These are phyloP conservation scores for Phytophthora tentaculata DNA, from an alignment of 352 stramenopile species.

Conservation along the genomic window DNA sequence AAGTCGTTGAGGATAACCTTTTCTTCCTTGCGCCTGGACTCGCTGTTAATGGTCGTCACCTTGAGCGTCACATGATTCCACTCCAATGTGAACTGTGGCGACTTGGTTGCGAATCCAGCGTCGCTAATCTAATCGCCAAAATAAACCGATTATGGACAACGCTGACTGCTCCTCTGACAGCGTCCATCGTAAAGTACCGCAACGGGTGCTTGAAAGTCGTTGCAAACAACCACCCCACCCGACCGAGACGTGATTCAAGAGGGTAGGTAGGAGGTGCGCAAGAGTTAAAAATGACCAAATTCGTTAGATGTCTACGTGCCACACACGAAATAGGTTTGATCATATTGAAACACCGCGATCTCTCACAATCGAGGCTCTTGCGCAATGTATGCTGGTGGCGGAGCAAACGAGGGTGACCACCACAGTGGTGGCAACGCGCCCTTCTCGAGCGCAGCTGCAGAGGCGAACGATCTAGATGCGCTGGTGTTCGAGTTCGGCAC, in stretches of 20 bases:
- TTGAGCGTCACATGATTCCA: constrained; percentile 8
- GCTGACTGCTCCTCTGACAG: not conserved
- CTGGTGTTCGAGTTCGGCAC: constrained; percentile 85
- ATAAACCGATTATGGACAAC: too few relatives aligned
- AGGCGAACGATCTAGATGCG: constrained; percentile 79
- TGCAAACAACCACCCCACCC: too few relatives aligned
- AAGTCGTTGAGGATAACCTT: constrained; percentile 62
- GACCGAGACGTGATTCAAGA: too few relatives aligned
- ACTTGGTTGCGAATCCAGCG: not conserved
- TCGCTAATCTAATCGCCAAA: too few relatives aligned
- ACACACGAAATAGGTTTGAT: not conserved
- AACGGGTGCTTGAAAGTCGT: too few relatives aligned
- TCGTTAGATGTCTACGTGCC: not conserved
- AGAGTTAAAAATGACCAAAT: too few relatives aligned
- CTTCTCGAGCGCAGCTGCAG: constrained; percentile 58
- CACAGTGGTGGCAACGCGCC: constrained; percentile 25
- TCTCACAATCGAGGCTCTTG: not conserved
- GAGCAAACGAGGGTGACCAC: constrained; percentile 39
- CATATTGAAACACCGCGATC: not conserved
- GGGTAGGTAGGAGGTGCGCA: too few relatives aligned
- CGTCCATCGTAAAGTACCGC: not conserved
- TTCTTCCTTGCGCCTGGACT: constrained; percentile 24
- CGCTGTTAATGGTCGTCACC: not conserved
- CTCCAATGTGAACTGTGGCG: not conserved
- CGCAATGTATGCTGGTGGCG: constrained; percentile 46